Base-by-base conservation (phyloP, 768 basidiomycete genomes). In the Kwoniella sp. region DNA sequence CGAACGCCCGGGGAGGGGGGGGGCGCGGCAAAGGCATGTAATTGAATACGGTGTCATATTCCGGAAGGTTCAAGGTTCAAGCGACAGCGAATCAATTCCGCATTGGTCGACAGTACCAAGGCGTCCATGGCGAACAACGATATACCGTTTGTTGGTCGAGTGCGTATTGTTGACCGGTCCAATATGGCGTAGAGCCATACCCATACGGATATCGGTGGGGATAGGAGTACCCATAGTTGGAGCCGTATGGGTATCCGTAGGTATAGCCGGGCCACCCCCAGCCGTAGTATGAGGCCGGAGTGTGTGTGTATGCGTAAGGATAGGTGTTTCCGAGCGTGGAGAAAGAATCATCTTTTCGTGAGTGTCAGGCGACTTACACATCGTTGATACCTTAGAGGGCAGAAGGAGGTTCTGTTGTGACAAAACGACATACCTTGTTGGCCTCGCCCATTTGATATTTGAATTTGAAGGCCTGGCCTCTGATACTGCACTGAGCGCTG, bases 401-500 rank as follows among this genome's bases (percentile, higher is more conserved):
- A 53, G 7, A 52, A 8, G 22, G 22, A 49, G n/a, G n/a, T n/a
- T n/a, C n/a, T n/a, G n/a, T n/a, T n/a, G n/a, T n/a, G n/a, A n/a
- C n/a, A n/a, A n/a, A n/a, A n/a, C n/a, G n/a, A 50, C 56, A 6
- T 51, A 65, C 64, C 53, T 25, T 48, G 59, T 25, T 24, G 33
- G 44, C 53, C 54, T 29, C 67, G 66, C 19, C 33, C 64, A 15
- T 69, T 55, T 29, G 51, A 22, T 24, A 70, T 62, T 56, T 74
- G 73, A 10, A 74, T 62, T 40, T 74, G 73, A 2, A 70, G 30
- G 1, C 73, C 73, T 22, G 73, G 73, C 25, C 73, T 52, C 47
- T 74, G 70, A 54, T 71, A 71, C 51, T 71, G 73, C 13, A 67
- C 63, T 22, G 64, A 33, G 27, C 63, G 63, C 55, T 59, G 62